phyloP scores from a whole-genome alignment of 208 protist species.

The Acanthamoeba castellanii region DNA sequence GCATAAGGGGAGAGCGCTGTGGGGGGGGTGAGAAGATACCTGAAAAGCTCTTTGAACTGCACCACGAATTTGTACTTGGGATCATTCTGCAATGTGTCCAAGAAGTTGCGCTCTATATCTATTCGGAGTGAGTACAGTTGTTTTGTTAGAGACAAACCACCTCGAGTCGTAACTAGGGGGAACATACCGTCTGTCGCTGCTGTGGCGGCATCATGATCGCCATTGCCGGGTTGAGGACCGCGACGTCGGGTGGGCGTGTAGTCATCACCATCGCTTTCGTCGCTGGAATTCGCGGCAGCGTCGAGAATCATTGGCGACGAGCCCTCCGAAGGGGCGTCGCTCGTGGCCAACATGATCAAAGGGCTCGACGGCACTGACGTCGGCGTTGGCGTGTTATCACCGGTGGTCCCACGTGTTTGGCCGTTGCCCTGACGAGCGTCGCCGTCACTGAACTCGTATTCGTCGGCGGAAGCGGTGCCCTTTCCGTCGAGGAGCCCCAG shows the following conservation, averaged over 20 bases:
- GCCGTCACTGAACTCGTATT: neutral
- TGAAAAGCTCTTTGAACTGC: constrained; percentile 60
- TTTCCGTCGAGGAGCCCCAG: neutral
- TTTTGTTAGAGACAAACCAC: no score
- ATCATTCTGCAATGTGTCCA: constrained; percentile 9
- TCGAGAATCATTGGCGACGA: neutral
- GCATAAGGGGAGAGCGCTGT: neutral
- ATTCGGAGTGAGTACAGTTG: neutral
- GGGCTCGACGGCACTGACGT: neutral
- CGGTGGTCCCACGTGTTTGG: neutral
- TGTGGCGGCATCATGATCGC: no score
- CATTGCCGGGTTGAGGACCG: neutral
- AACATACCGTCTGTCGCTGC: neutral
- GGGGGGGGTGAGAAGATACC: neutral
- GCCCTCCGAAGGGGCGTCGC: neutral
- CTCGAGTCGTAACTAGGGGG: no score
- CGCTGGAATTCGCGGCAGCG: neutral
- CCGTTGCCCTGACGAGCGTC: neutral
- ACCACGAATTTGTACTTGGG: constrained; percentile 66
- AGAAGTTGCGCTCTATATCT: neutral
- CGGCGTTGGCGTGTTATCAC: neutral
- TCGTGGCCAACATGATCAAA: neutral
- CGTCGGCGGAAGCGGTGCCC: neutral
- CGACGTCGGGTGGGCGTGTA: neutral
- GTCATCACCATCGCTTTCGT: neutral